phyloP scores from a whole-genome alignment of 2,329 filamentous ascomycete genomes.

The Penicillium sp. region DNA sequence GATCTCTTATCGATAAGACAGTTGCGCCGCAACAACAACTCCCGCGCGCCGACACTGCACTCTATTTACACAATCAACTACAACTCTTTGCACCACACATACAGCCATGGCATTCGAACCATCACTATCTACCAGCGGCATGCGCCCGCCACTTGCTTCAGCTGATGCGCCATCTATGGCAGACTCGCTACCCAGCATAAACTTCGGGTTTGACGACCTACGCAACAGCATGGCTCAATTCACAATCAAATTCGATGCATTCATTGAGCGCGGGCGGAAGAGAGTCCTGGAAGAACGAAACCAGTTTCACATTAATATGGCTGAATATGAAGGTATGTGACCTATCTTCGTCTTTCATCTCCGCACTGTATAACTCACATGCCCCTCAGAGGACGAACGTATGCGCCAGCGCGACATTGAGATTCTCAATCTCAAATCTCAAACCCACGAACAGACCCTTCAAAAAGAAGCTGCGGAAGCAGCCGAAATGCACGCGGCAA shows the following conservation, averaged over 20 bases:
- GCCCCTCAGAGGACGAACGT: conserved; percentile 75
- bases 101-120: conserved; percentile 57
- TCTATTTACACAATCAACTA: conserved; percentile 1
- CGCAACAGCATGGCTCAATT: conserved; percentile 95
- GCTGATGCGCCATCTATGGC: conserved; percentile 62
- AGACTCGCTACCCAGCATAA: conserved; percentile 76
- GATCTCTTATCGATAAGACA: conserved; percentile 27
- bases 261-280: conserved; percentile 89
- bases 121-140: conserved; percentile 56
- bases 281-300: conserved; percentile 90
- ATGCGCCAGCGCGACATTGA: conserved; percentile 88
- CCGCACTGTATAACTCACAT: conserved; percentile 1
- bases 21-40: conserved; percentile 35
- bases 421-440: conserved; percentile 62
- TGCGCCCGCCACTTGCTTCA: conserved; percentile 53
- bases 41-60: neutral
- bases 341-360: neutral
- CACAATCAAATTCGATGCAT: conserved; percentile 84
- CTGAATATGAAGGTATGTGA: conserved; percentile 78
- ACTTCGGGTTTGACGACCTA: conserved; percentile 94
- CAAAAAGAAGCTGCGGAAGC: conserved; percentile 64
- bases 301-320: conserved; percentile 85
- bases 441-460: conserved; percentile 57
- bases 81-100: neutral
- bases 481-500: conserved; percentile 62